phyloP scores from a whole-genome alignment of 345 rosid genomes.

The Acer saccharum region DNA sequence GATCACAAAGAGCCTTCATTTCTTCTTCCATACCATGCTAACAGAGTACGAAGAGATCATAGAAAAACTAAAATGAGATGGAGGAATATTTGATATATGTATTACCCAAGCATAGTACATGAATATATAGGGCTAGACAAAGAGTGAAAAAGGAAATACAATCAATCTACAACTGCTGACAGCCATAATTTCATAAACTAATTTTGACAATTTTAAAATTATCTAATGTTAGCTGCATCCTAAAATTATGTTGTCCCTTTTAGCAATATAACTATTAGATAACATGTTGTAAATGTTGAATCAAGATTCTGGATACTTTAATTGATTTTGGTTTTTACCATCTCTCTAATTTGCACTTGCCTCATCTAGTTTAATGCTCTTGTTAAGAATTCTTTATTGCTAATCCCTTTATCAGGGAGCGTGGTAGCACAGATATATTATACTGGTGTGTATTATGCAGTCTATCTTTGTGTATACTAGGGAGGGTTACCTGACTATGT shows the following conservation, averaged over 20 bases:
- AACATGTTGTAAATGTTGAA: background rate
- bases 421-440: background rate
- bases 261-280: background rate
- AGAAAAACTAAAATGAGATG: no score
- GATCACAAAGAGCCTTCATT: no score
- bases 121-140: no score
- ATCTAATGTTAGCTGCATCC: background rate
- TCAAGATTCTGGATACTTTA: background rate
- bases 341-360: background rate
- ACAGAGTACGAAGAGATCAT: no score
- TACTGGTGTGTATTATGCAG: background rate
- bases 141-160: no score
- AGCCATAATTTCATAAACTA: no score
- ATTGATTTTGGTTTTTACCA: background rate
- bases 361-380: background rate
- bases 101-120: no score
- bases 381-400: background rate
- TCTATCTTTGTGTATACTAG: background rate
- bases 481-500: background rate
- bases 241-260: background rate
- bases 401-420: background rate
- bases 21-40: no score
- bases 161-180: no score
- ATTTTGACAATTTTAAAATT: no score
- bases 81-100: no score